Evolutionary conservation across 805 yeast genomes (phyloP), one percentile per base, ranked within the genome.

Genomic region (Sugiyamaella qingdaonensis): DNA sequence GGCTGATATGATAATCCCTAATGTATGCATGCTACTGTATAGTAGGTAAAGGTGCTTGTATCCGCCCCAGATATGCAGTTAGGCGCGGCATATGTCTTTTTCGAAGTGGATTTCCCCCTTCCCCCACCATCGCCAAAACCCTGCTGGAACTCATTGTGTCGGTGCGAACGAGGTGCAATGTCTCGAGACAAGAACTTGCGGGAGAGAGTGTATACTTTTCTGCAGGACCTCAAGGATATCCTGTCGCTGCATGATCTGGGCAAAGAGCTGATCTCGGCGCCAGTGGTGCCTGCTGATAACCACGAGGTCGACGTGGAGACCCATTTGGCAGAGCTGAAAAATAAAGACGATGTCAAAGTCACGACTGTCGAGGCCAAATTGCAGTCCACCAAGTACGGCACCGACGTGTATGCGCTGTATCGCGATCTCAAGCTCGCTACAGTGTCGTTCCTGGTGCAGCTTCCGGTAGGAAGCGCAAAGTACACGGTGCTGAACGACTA

Each of bases 381-480:
- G n/a, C 19, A 29, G 19, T 24, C n/a, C 11, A 18, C 44, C 2
- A 48, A 32, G 33, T 56, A 58, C 36, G 41, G 37, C 18, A 19
- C 29, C 2, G 58, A 55, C 19, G 39, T 59, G 7, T 52, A 51
- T 29, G 44, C 45, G 14, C 54, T 63, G 9, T 64, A 59, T 36
- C 60, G 63, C 54, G 71, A 67, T 53, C 50, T 67, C 43, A 66
- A 66, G 57, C 62, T 62, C 13, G 67, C 68, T 14, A 54, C 63
- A 8, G 64, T 61, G 34, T 49, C 60, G 34, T 49, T 51, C 3
- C 56, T 68, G 8, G 54, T 57, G 21, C 47, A 58, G 41, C 49
- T 46, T 2, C 61, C 61, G 8, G 65, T 67, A 52, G 66, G 66
- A 21, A 57, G 66, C 34, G 56, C 56, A 29, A 57, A 54, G 36